Base-by-base conservation (phyloP, 2,329 filamentous ascomycete species). In the Sclerotinia minor region DNA sequence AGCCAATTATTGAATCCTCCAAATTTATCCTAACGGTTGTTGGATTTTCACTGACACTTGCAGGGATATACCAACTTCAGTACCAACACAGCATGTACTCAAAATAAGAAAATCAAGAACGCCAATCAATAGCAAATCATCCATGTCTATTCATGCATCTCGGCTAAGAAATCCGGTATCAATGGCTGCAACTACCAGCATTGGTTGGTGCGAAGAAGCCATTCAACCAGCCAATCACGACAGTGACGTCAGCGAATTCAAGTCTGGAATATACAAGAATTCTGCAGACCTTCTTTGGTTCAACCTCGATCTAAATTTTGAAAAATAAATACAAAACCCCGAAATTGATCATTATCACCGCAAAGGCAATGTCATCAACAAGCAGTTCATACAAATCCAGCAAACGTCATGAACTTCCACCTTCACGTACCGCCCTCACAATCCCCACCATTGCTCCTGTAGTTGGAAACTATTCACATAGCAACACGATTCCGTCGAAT, bases 351-450 rank as follows among this genome's bases (percentile, higher is more conserved):
- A 38, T 21, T 5, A 38, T n/a, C 2, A n/a, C 8, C 29, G 21
- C 17, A 50, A 50, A 26, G 32, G 15, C 19, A 61, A 63, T 63
- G 59, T 63, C 45, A 35, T 63, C 59, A 11, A 61, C 59, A 50
- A 38, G 32, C 5, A 49, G 59, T 38, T 63, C 59, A 2, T 52
- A 63, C 45, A 50, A 19, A 38, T 63, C 59, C 32, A 50, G 32
- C 45, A 63, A 63, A 41, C 32, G 7, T 9, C 64, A 67, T 55
- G 45, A 66, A 38, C 53, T 4, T 8, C 24, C 54, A 0, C 44
- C 54, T 7, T 38, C 53, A 11, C 64, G 64, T 29, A 38, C 45
- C 17, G 64, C 64, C 29, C 44, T 66, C 54, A 66, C 64, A n/a
- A 60, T 66, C 47, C 24, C 54, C 17, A 53, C 54, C 7, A 24